Percentiles rank a stretch among this genome's conserved stretches.
Evolutionary conservation across 2,329 filamentous ascomycete genomes (phyloP).

Genomic region (Dryadomyces quercus-mongolicae): DNA sequence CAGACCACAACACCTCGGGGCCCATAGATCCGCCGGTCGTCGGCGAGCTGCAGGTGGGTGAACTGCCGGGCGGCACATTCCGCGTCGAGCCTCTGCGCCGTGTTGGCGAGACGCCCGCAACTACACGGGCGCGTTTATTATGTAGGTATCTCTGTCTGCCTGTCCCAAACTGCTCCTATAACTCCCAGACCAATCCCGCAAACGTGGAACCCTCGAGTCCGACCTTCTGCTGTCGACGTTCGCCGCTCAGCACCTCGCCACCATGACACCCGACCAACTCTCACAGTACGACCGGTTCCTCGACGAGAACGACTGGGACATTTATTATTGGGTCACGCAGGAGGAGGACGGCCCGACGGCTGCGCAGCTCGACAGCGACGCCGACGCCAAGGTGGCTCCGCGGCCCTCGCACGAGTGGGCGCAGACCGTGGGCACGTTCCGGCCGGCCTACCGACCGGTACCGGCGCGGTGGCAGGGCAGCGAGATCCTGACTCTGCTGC

Average conservation of each 20-base stretch:
- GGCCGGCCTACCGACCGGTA: slow-evolving; percentile 84
- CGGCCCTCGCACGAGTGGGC: slow-evolving; percentile 71
- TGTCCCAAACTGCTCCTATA: too few species aligned
- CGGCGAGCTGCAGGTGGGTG: slow-evolving; percentile 64
- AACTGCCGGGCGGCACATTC: slow-evolving; percentile 78
- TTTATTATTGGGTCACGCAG: slow-evolving; percentile 99
- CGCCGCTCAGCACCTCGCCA: slow-evolving; percentile 62
- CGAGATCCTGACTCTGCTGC: slow-evolving; percentile 63
- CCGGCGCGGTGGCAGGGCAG: slow-evolving; percentile 76
- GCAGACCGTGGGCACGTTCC: slow-evolving; percentile 89
- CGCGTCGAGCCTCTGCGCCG: slow-evolving; percentile 82
- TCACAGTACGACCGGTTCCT: slow-evolving; percentile 82
- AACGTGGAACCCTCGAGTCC: slow-evolving; percentile 88
- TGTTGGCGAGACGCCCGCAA: slow-evolving; percentile 69
- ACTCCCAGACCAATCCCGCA: slow-evolving; percentile 80
- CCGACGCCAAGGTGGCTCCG: slow-evolving; percentile 8
- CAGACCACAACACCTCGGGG: slow-evolving; percentile 9
- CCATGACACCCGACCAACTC: slow-evolving; percentile 64
- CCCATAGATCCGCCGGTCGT: slow-evolving; percentile 18
- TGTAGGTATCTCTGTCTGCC: slow-evolving; percentile 29
- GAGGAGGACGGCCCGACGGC: slow-evolving; percentile 27
- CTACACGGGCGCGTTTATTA: slow-evolving; percentile 75
- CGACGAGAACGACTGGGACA: slow-evolving; percentile 99
- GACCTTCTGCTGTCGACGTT: slow-evolving; percentile 96
- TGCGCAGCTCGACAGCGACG: slow-evolving; percentile 18